These are phyloP conservation scores for Talaromyces sp. DNA, from an alignment of 2,329 filamentous ascomycete species.

Conservation along the genomic window DNA sequence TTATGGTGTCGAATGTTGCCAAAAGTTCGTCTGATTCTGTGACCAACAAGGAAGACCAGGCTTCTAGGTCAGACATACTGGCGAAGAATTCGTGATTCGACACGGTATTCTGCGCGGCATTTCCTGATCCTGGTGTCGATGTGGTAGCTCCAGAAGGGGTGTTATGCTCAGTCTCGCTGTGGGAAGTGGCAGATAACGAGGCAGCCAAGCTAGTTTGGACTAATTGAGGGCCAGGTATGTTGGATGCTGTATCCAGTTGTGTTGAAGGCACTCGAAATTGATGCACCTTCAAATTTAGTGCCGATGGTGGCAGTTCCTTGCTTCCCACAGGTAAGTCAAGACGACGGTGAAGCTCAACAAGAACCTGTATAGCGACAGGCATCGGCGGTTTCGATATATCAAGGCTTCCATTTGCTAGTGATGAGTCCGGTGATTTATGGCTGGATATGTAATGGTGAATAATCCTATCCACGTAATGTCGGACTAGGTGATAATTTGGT, in stretches of 20 bases:
- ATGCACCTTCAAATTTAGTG: neutral
- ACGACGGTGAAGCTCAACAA: neutral
- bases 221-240: neutral
- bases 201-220: neutral
- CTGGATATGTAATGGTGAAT: neutral
- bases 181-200: neutral
- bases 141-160: neutral
- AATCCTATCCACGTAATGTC: neutral
- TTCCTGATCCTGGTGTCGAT: neutral
- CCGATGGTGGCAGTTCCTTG: neutral
- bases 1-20: neutral
- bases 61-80: neutral
- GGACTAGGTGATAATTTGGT: neutral
- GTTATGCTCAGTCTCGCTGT: neutral
- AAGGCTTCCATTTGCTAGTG: neutral
- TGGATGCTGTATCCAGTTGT: neutral
- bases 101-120: neutral
- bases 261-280: neutral
- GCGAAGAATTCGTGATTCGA: neutral
- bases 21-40: neutral
- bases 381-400: neutral
- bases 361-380: neutral
- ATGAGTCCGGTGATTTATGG: neutral
- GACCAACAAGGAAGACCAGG: neutral
- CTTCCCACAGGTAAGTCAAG: neutral